Evolutionary conservation across 148 eudicot genomes (phyloP).

Genomic region (Rhododendron henanense): DNA sequence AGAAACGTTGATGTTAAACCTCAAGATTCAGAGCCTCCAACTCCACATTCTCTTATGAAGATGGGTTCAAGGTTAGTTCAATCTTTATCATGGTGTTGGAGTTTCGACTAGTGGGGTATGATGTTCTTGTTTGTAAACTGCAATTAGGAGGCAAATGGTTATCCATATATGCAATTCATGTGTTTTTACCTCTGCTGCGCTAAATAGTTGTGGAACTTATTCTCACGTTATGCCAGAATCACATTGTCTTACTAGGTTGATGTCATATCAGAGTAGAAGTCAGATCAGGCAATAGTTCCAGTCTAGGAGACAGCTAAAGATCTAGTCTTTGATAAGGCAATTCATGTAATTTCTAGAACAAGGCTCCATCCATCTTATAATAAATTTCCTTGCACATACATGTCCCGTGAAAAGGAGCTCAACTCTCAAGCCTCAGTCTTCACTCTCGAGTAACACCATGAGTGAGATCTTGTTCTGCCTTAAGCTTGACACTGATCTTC

Average conservation of each 20-base stretch:
- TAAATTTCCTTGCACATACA: not conserved
- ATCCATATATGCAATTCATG: not conserved
- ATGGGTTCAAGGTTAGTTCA: constrained; percentile 65
- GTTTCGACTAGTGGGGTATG: not conserved
- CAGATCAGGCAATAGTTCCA: not conserved
- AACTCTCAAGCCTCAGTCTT: not conserved
- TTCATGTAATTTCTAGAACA: not conserved
- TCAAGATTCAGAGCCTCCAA: constrained; percentile 70
- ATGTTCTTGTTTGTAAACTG: not conserved
- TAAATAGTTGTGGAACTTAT: not conserved
- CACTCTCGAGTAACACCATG: not conserved
- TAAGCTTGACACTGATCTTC: not conserved
- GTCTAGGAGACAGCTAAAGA: not conserved
- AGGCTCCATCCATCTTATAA: not conserved
- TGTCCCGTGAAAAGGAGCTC: not conserved
- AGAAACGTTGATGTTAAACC: constrained; percentile 61
- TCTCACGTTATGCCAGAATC: not conserved
- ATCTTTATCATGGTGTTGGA: not conserved
- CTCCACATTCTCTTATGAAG: constrained; percentile 65
- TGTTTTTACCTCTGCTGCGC: not conserved
- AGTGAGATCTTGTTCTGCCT: not conserved
- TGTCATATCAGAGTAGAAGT: not conserved
- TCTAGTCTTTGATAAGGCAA: not conserved
- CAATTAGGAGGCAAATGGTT: not conserved
- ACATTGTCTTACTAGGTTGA: not conserved